phyloP scores from a whole-genome alignment of 164 flowering plant genomes.

The Akebia trifoliata region DNA sequence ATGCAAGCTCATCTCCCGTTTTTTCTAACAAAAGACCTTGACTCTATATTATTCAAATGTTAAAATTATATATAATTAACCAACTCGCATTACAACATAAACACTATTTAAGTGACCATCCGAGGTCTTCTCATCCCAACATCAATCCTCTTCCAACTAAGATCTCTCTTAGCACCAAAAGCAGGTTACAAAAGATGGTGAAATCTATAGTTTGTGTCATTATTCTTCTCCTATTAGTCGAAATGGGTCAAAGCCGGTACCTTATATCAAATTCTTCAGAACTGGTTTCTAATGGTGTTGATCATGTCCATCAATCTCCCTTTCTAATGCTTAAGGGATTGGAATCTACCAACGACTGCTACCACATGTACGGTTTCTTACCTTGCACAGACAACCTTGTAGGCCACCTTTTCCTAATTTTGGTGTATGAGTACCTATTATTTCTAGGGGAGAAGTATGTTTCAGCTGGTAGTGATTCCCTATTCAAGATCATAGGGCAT shows the following conservation, averaged over 20 bases:
- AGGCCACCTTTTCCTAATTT: slow-evolving; percentile 42
- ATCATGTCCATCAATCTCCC: not conserved
- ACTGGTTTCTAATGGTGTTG: slow-evolving; percentile 17
- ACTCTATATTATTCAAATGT: too few species aligned
- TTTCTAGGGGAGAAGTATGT: slow-evolving; percentile 30
- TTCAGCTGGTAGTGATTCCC: slow-evolving; percentile 30
- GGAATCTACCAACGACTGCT: slow-evolving; percentile 21
- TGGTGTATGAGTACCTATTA: slow-evolving; percentile 41
- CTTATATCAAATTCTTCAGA: slow-evolving; percentile 1
- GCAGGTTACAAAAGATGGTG: too few species aligned
- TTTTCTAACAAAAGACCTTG: too few species aligned
- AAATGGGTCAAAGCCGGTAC: slow-evolving; percentile 8
- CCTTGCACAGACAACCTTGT: slow-evolving; percentile 41
- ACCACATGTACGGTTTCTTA: slow-evolving; percentile 44
- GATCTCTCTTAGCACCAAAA: too few species aligned
- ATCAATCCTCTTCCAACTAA: too few species aligned
- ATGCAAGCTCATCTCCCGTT: too few species aligned
- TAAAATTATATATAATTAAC: too few species aligned
- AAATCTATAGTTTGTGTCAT: not conserved
- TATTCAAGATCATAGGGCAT: slow-evolving; percentile 37
- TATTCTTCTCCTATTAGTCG: not conserved
- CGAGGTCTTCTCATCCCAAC: too few species aligned
- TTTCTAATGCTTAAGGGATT: slow-evolving; percentile 1
- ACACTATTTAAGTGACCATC: too few species aligned
- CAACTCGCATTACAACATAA: too few species aligned